These are phyloP conservation scores for Quercus dentata DNA, from an alignment of 306 rosid genomes.

Conservation along the genomic window DNA sequence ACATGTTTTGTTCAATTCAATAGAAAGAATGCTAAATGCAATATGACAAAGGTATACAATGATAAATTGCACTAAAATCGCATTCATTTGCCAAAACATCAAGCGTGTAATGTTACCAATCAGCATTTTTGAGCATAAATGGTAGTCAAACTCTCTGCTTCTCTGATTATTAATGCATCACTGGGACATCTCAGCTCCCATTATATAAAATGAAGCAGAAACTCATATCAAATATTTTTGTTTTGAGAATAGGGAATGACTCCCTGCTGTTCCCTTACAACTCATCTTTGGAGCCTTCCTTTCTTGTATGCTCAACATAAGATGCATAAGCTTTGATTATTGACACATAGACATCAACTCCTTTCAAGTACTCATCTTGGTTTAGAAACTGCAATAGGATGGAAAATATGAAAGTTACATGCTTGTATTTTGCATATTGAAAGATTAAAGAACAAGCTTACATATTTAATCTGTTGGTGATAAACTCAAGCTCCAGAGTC, in stretches of 20 bases:
- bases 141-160: background rate
- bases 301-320: slow-evolving; percentile 29
- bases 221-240: background rate
- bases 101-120: background rate
- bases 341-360: slow-evolving; percentile 62
- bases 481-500: background rate
- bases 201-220: slow-evolving; percentile 2
- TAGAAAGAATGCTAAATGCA: background rate
- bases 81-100: slow-evolving; percentile 5
- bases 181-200: slow-evolving; percentile 1
- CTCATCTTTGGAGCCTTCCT: slow-evolving; percentile 56
- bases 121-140: background rate
- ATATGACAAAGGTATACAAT: background rate
- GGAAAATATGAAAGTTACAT: background rate
- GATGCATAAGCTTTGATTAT: slow-evolving; percentile 70
- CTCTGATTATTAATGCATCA: background rate
- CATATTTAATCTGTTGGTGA: background rate
- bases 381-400: slow-evolving; percentile 63
- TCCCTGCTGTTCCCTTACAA: slow-evolving; percentile 32
- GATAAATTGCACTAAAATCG: background rate
- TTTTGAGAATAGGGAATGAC: background rate
- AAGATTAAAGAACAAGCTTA: background rate
- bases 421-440: background rate
- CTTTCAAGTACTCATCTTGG: slow-evolving; percentile 82
- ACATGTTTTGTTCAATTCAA: background rate